Evolutionary conservation across 345 rosid genomes (phyloP).

Genomic region (Brassica cretica): DNA sequence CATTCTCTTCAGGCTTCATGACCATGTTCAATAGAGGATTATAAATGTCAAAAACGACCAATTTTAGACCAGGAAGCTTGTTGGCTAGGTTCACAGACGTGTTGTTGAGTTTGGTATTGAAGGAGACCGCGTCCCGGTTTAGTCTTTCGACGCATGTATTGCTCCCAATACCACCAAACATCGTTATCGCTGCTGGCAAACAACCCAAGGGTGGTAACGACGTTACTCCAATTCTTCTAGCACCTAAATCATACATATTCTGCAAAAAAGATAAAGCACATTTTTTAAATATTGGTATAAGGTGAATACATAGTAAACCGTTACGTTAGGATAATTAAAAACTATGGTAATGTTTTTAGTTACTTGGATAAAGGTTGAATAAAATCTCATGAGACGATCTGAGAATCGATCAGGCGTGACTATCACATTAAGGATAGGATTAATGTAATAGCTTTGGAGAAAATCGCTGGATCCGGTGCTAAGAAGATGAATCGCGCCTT

Average conservation of each 20-base stretch:
- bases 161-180: conserved; percentile 56
- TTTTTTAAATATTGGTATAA: neutral
- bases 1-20: conserved; percentile 62
- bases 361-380: conserved; percentile 64
- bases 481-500: conserved; percentile 58
- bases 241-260: conserved; percentile 66
- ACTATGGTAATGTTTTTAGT: neutral
- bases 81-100: conserved; percentile 56
- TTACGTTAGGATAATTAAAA: neutral
- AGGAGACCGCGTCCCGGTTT: conserved; percentile 61
- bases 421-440: conserved; percentile 69
- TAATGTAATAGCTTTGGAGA: conserved; percentile 80
- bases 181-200: conserved; percentile 73
- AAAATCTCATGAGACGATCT: conserved; percentile 58
- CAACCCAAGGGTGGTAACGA: conserved; percentile 82
- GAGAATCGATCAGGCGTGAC: conserved; percentile 74
- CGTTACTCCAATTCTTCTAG: conserved; percentile 83
- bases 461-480: conserved; percentile 86
- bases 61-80: conserved; percentile 57
- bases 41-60: conserved; percentile 78
- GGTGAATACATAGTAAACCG: neutral
- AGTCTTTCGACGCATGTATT: conserved; percentile 54
- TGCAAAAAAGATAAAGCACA: neutral
- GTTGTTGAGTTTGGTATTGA: conserved; percentile 72
- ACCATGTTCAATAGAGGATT: conserved; percentile 65